Evolutionary conservation across 2,329 filamentous ascomycete genomes (phyloP), one percentile per base, ranked within the genome.

Genomic region (Fonsecaea multimorphosa): DNA sequence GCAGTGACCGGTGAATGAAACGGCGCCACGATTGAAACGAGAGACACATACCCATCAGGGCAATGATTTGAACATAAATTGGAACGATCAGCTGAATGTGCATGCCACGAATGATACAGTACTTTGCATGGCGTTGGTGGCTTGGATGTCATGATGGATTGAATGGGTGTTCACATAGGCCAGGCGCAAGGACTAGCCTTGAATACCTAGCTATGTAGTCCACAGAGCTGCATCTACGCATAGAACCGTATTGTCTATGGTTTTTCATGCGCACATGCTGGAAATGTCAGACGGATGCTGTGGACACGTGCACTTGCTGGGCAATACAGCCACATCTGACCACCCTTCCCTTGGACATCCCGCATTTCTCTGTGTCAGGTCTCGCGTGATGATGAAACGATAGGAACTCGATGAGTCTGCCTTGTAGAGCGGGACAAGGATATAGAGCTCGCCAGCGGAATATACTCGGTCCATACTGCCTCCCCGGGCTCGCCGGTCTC

Each of bases 51-150:
- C 29, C 31, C 12, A 24, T 1, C 22, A 27, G 44, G 16, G 16
- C 7, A 49, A 27, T 12, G 22, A 49, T 44, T n/a, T 54, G 40
- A 54, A 58, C 44, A 32, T 40, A 58, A 59, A 46, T 46, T 49
- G 44, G 57, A 40, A 40, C 22, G 24, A 53, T 16, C 32, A 62
- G 40, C 59, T 56, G 55, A 54, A 64, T 63, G 46, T 59, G 49
- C 55, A 29, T 46, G 40, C n/a, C 40, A 32, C 52, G 29, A n/a
- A 54, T 11, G 52, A 19, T 36, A 54, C 32, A 54, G 16, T n/a
- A 54, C 29, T 12, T 34, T 54, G 61, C 61, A 59, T 54, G 61
- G 61, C 46, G 55, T 56, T 59, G 55, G 54, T 24, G 38, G 52
- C 44, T 49, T 49, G 36, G 27, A 59, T 46, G 19, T 49, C 34